phyloP scores from a whole-genome alignment of 176 grass and related monocot species.

The Luzula sylvatica region DNA sequence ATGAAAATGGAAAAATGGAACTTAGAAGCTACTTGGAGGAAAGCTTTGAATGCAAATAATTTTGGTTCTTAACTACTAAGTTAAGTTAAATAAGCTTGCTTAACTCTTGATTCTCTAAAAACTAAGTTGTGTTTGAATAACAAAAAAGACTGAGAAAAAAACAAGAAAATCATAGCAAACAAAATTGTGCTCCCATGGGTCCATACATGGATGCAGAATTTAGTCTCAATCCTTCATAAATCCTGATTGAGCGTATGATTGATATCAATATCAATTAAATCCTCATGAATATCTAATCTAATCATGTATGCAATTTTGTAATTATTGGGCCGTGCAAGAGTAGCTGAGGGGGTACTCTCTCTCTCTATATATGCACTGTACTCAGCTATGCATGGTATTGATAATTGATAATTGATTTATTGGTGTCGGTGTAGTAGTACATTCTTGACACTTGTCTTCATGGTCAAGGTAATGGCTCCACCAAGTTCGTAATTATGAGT shows the following conservation, averaged over 20 bases:
- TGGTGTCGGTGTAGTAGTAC: background rate
- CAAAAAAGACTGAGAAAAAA: too few relatives aligned
- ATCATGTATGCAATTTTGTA: too few relatives aligned
- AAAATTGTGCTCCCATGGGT: background rate
- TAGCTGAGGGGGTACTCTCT: background rate
- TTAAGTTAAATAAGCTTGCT: background rate
- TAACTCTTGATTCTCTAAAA: background rate
- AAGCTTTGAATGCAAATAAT: background rate
- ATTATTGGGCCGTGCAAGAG: background rate
- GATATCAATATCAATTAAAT: too few relatives aligned
- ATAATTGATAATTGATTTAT: too few relatives aligned
- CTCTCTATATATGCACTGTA: too few relatives aligned
- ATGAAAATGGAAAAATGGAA: constrained; percentile 1
- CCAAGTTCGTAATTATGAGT: too few relatives aligned
- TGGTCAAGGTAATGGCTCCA: background rate
- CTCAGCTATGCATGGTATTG: background rate
- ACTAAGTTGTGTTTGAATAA: background rate
- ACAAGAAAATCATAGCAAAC: too few relatives aligned
- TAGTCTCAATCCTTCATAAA: background rate
- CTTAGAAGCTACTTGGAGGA: constrained; percentile 4
- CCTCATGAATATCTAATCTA: too few relatives aligned
- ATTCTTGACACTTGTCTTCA: background rate
- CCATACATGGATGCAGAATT: background rate
- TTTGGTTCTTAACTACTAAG: background rate
- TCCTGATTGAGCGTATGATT: background rate